Evolutionary conservation across 495 filamentous ascomycete species (phyloP).

Genomic region (Niebla homalea): DNA sequence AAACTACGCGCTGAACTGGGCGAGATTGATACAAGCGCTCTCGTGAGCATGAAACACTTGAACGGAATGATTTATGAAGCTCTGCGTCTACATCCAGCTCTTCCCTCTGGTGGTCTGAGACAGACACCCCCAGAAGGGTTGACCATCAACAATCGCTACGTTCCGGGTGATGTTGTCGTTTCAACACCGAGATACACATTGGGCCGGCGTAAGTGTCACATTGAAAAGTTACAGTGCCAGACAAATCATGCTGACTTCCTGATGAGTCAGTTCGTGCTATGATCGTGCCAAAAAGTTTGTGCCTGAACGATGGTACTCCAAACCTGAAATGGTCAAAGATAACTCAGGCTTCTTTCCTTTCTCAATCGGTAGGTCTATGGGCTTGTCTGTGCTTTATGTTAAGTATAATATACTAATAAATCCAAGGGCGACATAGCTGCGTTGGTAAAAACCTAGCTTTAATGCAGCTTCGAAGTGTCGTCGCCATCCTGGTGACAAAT

Average conservation of each 20-base stretch:
- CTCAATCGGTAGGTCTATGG: slow-evolving; percentile 6
- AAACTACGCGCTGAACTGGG: neutral
- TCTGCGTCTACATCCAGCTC: neutral
- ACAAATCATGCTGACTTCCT: neutral
- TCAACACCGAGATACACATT: neutral
- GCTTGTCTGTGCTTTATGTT: neutral
- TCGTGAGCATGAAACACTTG: neutral
- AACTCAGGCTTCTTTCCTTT: slow-evolving; percentile 8
- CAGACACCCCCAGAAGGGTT: neutral
- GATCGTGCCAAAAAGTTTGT: slow-evolving; percentile 1
- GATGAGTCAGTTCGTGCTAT: neutral
- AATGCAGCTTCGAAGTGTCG: slow-evolving; percentile 15
- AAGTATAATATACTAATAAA: neutral
- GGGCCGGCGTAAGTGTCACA: neutral
- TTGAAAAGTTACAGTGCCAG: neutral
- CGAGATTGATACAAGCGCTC: neutral
- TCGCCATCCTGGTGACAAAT: slow-evolving; percentile 14
- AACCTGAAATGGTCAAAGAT: slow-evolving; percentile 9
- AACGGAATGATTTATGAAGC: neutral
- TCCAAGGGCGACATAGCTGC: slow-evolving; percentile 17
- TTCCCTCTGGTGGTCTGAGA: neutral
- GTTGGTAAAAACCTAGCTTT: slow-evolving; percentile 20
- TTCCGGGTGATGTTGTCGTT: neutral
- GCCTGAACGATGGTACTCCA: slow-evolving; percentile 10
- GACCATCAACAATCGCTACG: neutral